Base-by-base conservation (phyloP, 2,329 filamentous ascomycete genomes). In the Sporothrix inflata region DNA sequence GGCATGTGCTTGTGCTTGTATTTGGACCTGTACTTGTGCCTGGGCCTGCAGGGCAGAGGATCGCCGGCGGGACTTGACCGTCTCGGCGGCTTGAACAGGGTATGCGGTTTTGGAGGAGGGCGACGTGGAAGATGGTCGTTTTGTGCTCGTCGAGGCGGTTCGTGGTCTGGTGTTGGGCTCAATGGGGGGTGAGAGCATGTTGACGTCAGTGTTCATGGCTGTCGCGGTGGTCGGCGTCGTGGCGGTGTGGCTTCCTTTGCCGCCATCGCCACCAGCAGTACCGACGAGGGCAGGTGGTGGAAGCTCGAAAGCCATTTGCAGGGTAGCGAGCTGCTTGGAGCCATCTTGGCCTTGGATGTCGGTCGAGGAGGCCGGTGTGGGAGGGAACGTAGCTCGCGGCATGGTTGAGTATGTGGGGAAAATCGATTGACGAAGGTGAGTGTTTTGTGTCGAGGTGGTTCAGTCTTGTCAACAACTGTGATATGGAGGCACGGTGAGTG, bases 331-430 rank as follows among this genome's bases (percentile, higher is more conserved):
- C 73, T 88, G 86, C 67, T 85, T 84, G n/a, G 85, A 84, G 74
- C 89, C 89, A 81, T 91, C 90, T 81, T 93, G 89, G 75, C 89
- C 90, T 72, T 89, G 88, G 79, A 96, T 92, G 78, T 96, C 93
- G 68, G 91, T 91, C 45, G 92, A 95, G 12, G 92, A 92, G 69
- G 89, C 90, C 53, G 93, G 94, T 66, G 93, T 97, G 57, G 91
- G 92, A 60, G 91, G 93, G 70, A 90, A 85, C 71, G 84, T 85
- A 60, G 87, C 85, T 73, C 87, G 89, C 79, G 91, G 88, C 92
- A 94, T 94, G 30, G 65, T 53, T n/a, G 55, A 66, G 19, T 14
- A 73, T 27, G 51, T 30, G 21, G 21, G 30, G 27, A 21, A 47
- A 14, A 21, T 38, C 47, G 60, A 40, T 24, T 47, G n/a, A 19